phyloP scores from a whole-genome alignment of 208 protist species.

The Acanthamoeba polyphaga region DNA sequence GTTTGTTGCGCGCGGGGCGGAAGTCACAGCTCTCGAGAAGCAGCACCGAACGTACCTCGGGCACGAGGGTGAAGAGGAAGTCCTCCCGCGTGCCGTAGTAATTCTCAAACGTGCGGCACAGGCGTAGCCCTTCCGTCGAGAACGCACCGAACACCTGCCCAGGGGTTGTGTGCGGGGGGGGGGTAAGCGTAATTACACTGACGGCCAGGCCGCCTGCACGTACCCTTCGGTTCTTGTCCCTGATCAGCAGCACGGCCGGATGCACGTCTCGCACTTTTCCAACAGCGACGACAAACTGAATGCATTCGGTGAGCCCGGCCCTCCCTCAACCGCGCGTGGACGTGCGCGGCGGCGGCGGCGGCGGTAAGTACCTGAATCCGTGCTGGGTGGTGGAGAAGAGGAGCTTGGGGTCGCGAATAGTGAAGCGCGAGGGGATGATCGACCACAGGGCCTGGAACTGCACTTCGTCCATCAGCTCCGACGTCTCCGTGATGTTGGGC shows the following conservation, averaged over 20 bases:
- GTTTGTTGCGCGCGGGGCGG: too few relatives aligned
- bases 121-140: constrained; percentile 3
- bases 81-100: not conserved
- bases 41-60: not conserved
- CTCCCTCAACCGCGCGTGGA: not conserved
- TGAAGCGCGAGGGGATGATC: not conserved
- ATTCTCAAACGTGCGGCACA: not conserved
- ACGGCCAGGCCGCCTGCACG: too few relatives aligned
- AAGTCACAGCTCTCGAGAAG: too few relatives aligned
- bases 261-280: not conserved
- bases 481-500: not conserved
- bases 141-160: not conserved
- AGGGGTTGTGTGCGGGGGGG: too few relatives aligned
- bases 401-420: constrained; percentile 11
- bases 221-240: not conserved
- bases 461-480: constrained; percentile 10
- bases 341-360: too few relatives aligned
- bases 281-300: constrained; percentile 11
- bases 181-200: too few relatives aligned
- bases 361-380: not conserved
- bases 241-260: not conserved
- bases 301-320: not conserved
- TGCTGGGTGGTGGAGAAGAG: constrained; percentile 22
- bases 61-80: not conserved
- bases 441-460: constrained; percentile 34